A percentile compares a stretch with the other conserved stretches of the same genome.
Conservation (phyloP, 2,329 filamentous ascomycete genomes). For the Trichocomaceae sp. region DNA sequence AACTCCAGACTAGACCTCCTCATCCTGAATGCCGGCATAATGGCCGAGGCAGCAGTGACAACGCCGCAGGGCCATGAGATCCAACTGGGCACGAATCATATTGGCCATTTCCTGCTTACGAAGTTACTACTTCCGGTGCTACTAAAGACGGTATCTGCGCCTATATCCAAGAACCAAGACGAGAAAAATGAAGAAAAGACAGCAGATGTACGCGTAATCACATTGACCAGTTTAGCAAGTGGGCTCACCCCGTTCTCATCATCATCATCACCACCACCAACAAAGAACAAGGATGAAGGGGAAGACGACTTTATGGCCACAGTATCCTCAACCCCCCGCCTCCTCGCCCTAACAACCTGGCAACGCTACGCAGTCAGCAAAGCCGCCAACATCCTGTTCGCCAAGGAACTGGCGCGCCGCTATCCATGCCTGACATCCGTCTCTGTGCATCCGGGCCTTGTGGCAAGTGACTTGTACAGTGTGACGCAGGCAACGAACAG, state of each 20-base stretch:
- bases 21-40: slow-evolving; percentile 44
- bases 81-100: slow-evolving; percentile 43
- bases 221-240: slow-evolving; percentile 32
- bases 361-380: slow-evolving; percentile 48
- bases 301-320: slow-evolving; percentile 3
- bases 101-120: slow-evolving; percentile 42
- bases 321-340: neutral
- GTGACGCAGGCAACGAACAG: slow-evolving; percentile 22
- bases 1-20: slow-evolving; percentile 40
- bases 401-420: slow-evolving; percentile 40
- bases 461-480: slow-evolving; percentile 36
- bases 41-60: slow-evolving; percentile 34
- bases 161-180: neutral
- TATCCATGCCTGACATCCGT: slow-evolving; percentile 40
- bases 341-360: slow-evolving; percentile 30
- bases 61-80: slow-evolving; percentile 40
- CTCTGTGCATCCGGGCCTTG: slow-evolving; percentile 46
- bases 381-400: slow-evolving; percentile 45
- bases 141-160: slow-evolving; percentile 26
- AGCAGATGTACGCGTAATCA: slow-evolving; percentile 33
- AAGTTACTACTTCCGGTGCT: slow-evolving; percentile 39
- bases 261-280: neutral
- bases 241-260: slow-evolving; percentile 23
- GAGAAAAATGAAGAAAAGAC: slow-evolving; percentile 2
- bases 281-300: neutral